phyloP scores from a whole-genome alignment of 257 asterid species.

The Agastache rugosa region DNA sequence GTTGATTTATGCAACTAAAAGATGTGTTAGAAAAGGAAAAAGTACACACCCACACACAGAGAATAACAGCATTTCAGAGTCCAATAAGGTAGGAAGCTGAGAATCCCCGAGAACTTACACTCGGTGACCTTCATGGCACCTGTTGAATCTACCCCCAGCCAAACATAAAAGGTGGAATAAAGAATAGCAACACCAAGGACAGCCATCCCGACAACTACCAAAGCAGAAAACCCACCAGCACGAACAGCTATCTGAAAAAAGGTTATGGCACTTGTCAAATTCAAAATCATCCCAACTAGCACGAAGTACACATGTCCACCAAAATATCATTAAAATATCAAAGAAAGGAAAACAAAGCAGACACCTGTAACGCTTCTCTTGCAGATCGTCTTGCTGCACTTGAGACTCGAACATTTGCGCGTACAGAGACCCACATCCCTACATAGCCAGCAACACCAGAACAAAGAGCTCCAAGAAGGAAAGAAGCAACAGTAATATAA shows the following conservation, averaged over 20 bases:
- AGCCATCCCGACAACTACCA: conserved; percentile 98
- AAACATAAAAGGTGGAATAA: conserved; percentile 84
- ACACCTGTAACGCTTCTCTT: conserved; percentile 96
- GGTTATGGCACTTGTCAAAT: conserved; percentile 39
- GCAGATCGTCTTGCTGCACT: conserved; percentile 99
- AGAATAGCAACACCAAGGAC: conserved; percentile 91
- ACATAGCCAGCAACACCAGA: conserved; percentile 99
- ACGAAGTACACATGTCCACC: conserved; percentile 29
- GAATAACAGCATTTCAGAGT: conserved; percentile 20
- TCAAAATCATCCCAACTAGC: conserved; percentile 29
- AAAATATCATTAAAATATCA: not conserved
- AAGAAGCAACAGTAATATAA: conserved; percentile 83
- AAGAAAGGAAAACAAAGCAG: conserved; percentile 1
- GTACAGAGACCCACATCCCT: conserved; percentile 99
- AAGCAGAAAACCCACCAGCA: conserved; percentile 99
- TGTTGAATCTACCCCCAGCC: conserved; percentile 88
- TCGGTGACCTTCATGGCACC: conserved; percentile 92
- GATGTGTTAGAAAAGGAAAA: conserved; percentile 10
- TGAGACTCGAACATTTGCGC: conserved; percentile 98
- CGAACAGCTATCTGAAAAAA: conserved; percentile 90
- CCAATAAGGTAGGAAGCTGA: conserved; percentile 32
- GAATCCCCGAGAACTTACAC: conserved; percentile 55
- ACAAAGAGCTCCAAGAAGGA: conserved; percentile 95
- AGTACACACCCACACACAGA: not conserved
- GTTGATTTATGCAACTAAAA: conserved; percentile 10